phyloP scores from a whole-genome alignment of 306 rosid species.

The Cyamopsis tetragonoloba region DNA sequence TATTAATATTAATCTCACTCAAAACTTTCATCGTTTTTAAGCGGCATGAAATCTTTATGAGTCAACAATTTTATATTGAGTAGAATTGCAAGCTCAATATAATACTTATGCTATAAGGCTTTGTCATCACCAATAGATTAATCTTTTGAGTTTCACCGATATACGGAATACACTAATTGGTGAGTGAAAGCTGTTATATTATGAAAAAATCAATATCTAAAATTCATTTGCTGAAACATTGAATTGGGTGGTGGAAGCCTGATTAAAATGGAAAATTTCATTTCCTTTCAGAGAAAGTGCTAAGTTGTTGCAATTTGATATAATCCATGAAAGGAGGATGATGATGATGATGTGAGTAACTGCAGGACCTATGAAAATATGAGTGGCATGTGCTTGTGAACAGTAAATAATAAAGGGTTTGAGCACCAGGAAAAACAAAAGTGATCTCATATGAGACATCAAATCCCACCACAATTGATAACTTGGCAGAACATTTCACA shows the following conservation, averaged over 20 bases:
- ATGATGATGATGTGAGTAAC: constrained; percentile 19
- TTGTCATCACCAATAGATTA: no score
- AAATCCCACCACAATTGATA: constrained; percentile 36
- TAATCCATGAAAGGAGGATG: constrained; percentile 20
- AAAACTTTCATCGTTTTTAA: neutral
- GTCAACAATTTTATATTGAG: no score
- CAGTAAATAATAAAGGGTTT: constrained; percentile 17
- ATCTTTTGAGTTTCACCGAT: no score
- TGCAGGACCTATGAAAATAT: constrained; percentile 20
- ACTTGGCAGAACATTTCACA: constrained; percentile 41
- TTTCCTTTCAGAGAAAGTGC: neutral
- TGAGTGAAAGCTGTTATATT: no score
- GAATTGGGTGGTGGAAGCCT: neutral
- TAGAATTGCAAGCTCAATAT: no score
- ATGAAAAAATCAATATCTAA: neutral
- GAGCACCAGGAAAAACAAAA: constrained; percentile 1
- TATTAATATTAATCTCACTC: neutral
- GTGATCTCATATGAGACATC: constrained; percentile 35
- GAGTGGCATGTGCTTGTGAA: constrained; percentile 29
- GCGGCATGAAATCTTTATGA: neutral
- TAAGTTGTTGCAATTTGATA: neutral
- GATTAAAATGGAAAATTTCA: neutral
- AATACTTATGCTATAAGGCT: no score
- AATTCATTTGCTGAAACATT: neutral
- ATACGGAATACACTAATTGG: no score